Base-by-base conservation (phyloP, 2,329 filamentous ascomycete genomes). In the Phyllosticta ampelicida region DNA sequence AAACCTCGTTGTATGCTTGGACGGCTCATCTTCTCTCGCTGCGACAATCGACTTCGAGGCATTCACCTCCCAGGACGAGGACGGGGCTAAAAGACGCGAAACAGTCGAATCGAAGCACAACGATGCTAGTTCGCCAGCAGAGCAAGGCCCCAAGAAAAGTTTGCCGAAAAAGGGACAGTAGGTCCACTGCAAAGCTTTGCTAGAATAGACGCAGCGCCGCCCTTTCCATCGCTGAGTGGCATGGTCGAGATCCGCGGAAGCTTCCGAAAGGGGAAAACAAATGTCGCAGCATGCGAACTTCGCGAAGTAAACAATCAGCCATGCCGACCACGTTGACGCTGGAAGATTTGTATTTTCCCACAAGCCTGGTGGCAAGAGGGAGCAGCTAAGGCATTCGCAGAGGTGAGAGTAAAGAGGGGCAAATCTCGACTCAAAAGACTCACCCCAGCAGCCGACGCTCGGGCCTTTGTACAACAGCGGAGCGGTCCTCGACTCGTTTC, bases 111-210 rank as follows among this genome's bases (percentile, higher is more conserved):
- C 56, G 3, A 73, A 69, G 65, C 68, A 63, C 63, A 71, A 65
- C 50, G 29, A 49, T 58, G 55, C 60, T 26, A 61, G 66, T 19
- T 62, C 66, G 18, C 70, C 68, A 5, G 68, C 65, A 1, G 60
- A 64, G 26, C 64, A 63, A 52, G 70, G 68, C 10, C 70, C 68
- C 2, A 63, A 62, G 9, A 65, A 54, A 13, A 51, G 56, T 9
- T 72, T 77, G 3, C 75, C 75, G 4, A 67, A 70, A 58, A 66
- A 71, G 60, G 75, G 73, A 13, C 72, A 77, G 63, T 63, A 70
- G 54, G 71, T 73, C 8, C 67, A 71, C 36, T 77, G 74, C 74
- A 72, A 74, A 60, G 61, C 70, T 11, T 61, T 71, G 36, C 36
- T 44, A 8, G 36, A 16, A 6, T n/a, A 16, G 16, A 44, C 36